These are phyloP conservation scores for Cucurbita maxima DNA, from an alignment of 306 rosid genomes.

Conservation along the genomic window DNA sequence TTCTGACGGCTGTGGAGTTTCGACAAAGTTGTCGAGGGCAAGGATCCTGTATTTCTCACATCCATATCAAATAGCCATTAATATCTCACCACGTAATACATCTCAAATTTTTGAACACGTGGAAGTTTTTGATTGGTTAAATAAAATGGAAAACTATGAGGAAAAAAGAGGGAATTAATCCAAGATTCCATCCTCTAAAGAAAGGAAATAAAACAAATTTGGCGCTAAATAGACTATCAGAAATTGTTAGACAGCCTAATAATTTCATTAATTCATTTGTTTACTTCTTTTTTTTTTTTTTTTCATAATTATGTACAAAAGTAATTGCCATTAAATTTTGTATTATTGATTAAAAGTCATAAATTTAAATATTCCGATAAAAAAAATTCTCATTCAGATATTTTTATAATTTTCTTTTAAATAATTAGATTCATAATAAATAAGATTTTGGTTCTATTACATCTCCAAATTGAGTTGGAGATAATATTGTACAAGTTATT, in stretches of 20 bases:
- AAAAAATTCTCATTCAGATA: too few relatives aligned
- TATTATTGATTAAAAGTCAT: too few relatives aligned
- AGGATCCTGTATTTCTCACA: background rate
- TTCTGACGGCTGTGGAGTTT: conserved; percentile 10
- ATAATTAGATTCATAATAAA: too few relatives aligned
- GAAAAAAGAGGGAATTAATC: conserved; percentile 1
- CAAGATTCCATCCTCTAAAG: conserved; percentile 3
- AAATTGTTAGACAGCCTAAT: background rate
- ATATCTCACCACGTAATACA: background rate
- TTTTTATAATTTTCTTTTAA: too few relatives aligned
- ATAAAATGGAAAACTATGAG: background rate
- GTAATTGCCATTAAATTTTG: too few relatives aligned
- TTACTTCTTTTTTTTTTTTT: background rate
- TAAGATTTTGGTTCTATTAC: too few relatives aligned
- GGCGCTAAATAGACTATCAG: conserved; percentile 7
- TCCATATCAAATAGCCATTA: background rate
- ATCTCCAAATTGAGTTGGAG: too few relatives aligned
- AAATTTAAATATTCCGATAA: too few relatives aligned
- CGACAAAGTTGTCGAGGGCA: background rate
- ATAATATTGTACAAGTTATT: too few relatives aligned
- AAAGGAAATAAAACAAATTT: conserved; percentile 3
- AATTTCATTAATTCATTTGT: background rate
- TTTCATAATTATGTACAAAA: too few relatives aligned
- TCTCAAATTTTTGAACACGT: background rate
- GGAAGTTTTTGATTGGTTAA: background rate